Conservation (phyloP, 306 rosid genomes). For the Malus orientalis region DNA sequence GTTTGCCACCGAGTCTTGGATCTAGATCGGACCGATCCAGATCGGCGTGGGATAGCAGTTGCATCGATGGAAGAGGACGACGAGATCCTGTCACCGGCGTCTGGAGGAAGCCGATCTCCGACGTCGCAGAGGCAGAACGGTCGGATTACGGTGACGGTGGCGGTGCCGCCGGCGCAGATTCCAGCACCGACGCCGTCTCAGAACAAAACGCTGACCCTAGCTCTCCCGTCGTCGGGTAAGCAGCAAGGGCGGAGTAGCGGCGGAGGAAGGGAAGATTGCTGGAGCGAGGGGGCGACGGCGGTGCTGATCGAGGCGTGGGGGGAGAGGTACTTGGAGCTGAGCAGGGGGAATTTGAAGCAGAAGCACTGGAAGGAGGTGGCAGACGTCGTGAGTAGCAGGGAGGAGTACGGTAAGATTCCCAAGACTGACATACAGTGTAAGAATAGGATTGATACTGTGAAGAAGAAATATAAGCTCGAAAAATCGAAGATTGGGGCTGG, state of each 20-base stretch:
- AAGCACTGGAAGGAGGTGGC: constrained; percentile 99
- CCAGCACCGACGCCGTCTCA: constrained; percentile 48
- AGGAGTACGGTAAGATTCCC: constrained; percentile 57
- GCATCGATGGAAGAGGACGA: constrained; percentile 73
- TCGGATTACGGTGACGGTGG: constrained; percentile 83
- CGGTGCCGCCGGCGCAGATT: constrained; percentile 21
- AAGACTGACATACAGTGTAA: constrained; percentile 93
- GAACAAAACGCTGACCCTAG: constrained; percentile 41
- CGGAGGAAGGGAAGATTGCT: constrained; percentile 90
- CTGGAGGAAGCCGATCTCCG: constrained; percentile 75
- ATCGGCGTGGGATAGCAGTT: constrained; percentile 23
- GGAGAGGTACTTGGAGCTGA: constrained; percentile 84
- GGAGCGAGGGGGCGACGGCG: constrained; percentile 94
- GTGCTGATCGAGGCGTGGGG: constrained; percentile 99
- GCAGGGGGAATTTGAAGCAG: constrained; percentile 94
- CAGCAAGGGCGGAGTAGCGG: constrained; percentile 44
- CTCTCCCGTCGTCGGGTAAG: constrained; percentile 49
- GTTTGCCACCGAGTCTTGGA: neutral
- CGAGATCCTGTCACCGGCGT: constrained; percentile 64
- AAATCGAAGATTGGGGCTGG: constrained; percentile 67
- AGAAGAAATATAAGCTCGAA: constrained; percentile 91
- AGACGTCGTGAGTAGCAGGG: constrained; percentile 72
- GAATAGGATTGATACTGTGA: constrained; percentile 92
- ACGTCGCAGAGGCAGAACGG: constrained; percentile 47
- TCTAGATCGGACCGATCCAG: neutral